Percentiles rank a stretch among this genome's conserved stretches.
These are phyloP conservation scores for Nelumbo lutea DNA, from an alignment of 164 flowering plant genomes.

Conservation along the genomic window DNA sequence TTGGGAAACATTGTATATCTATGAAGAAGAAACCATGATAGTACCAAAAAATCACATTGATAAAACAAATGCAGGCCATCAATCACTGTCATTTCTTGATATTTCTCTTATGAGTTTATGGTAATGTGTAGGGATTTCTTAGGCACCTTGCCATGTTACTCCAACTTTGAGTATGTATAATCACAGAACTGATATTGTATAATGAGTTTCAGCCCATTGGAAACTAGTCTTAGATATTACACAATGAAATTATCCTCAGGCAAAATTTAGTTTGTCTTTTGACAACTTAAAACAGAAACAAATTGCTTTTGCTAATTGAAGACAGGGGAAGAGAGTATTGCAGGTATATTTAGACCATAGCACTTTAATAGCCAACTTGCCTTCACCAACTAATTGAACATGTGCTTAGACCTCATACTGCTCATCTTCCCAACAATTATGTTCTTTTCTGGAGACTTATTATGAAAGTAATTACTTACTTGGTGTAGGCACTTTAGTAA, in stretches of 20 bases:
- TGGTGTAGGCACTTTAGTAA: slow-evolving; percentile 52
- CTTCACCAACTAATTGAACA: background rate
- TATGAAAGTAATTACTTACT: slow-evolving; percentile 33
- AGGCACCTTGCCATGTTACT: background rate
- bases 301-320: too few relatives aligned
- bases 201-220: too few relatives aligned
- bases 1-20: too few relatives aligned
- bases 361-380: background rate
- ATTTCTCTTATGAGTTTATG: background rate
- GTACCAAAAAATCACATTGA: too few relatives aligned
- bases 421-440: background rate
- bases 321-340: too few relatives aligned
- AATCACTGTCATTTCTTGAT: background rate
- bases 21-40: too few relatives aligned
- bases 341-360: too few relatives aligned
- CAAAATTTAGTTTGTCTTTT: too few relatives aligned
- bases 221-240: too few relatives aligned
- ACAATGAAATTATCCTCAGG: too few relatives aligned
- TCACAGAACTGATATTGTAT: background rate
- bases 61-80: too few relatives aligned
- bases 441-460: background rate
- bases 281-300: too few relatives aligned
- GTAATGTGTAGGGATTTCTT: background rate
- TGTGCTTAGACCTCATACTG: background rate
- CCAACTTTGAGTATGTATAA: background rate